Conservation (phyloP, 345 rosid species). For the Theobroma cacao region DNA sequence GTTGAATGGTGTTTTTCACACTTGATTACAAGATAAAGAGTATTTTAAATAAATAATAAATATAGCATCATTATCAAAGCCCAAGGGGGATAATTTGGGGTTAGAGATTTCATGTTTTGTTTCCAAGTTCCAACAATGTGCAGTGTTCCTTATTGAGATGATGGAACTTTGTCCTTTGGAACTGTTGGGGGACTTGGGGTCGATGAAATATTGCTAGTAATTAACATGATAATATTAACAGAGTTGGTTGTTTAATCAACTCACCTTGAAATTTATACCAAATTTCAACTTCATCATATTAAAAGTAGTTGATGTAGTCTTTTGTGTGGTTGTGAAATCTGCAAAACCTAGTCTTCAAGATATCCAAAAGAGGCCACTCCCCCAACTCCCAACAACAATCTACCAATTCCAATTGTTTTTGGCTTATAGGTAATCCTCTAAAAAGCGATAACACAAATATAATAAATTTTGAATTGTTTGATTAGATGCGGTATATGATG, state of each 20-base stretch:
- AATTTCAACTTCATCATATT: not conserved
- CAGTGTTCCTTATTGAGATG: not conserved
- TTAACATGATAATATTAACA: not conserved
- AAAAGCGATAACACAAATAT: not conserved
- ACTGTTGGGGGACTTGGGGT: not conserved
- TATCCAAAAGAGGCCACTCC: not conserved
- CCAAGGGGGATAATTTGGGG: not conserved
- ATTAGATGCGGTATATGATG: too few species aligned
- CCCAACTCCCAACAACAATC: not conserved
- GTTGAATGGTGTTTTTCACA: conserved; percentile 22
- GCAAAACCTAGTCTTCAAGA: not conserved
- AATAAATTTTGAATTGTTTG: too few species aligned
- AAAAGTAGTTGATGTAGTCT: not conserved
- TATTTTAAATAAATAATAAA: not conserved
- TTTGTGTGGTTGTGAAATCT: not conserved
- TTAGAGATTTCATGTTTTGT: not conserved
- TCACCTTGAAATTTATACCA: not conserved
- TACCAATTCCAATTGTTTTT: not conserved
- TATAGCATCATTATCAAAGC: not conserved
- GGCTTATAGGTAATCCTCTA: not conserved
- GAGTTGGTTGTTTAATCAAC: not conserved
- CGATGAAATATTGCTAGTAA: not conserved
- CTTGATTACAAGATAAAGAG: not conserved
- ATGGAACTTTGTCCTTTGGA: not conserved
- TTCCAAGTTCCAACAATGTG: conserved; percentile 4